Conservation (phyloP, 1,284 basidiomycete species). For the Ustilago bromivora region DNA sequence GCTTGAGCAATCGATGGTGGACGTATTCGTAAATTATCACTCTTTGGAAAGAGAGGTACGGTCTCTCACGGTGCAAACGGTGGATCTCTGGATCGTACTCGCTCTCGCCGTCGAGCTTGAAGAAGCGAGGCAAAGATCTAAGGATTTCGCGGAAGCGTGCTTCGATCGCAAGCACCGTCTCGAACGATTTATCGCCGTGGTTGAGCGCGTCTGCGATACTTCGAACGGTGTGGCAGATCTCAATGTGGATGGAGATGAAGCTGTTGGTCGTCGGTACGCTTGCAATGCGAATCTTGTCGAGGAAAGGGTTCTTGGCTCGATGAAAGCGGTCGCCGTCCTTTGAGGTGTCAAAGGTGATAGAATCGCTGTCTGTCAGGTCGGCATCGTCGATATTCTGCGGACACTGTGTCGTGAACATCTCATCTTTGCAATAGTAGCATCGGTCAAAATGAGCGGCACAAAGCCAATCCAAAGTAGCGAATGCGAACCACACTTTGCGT, state of each 20-base stretch:
- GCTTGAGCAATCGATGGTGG: slow-evolving; percentile 59
- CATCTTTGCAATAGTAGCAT: slow-evolving; percentile 44
- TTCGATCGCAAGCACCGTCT: slow-evolving; percentile 54
- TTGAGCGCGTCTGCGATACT: slow-evolving; percentile 46
- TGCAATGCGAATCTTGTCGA: slow-evolving; percentile 30
- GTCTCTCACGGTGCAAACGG: slow-evolving; percentile 52
- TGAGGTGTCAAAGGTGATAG: neutral
- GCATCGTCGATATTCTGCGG: slow-evolving; percentile 61
- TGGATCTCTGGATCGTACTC: slow-evolving; percentile 59
- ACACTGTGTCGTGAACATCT: slow-evolving; percentile 52
- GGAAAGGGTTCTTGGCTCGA: slow-evolving; percentile 19
- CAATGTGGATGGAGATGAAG: slow-evolving; percentile 52
- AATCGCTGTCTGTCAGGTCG: slow-evolving; percentile 40
- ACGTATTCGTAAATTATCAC: slow-evolving; percentile 56
- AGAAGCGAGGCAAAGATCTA: slow-evolving; percentile 51
- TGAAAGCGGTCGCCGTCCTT: slow-evolving; percentile 21
- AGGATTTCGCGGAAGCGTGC: slow-evolving; percentile 51
- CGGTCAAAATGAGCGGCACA: slow-evolving; percentile 43
- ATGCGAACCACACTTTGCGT: slow-evolving; percentile 53
- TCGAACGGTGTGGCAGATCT: slow-evolving; percentile 53
- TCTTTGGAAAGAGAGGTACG: slow-evolving; percentile 59
- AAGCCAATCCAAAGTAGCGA: slow-evolving; percentile 47
- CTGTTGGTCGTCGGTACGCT: slow-evolving; percentile 52
- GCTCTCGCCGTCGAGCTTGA: slow-evolving; percentile 53
- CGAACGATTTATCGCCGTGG: slow-evolving; percentile 42